A percentile compares a stretch with the other conserved stretches of the same genome.
Evolutionary conservation across 164 flowering plant species (phyloP).

Genomic region (Malania oleifera): DNA sequence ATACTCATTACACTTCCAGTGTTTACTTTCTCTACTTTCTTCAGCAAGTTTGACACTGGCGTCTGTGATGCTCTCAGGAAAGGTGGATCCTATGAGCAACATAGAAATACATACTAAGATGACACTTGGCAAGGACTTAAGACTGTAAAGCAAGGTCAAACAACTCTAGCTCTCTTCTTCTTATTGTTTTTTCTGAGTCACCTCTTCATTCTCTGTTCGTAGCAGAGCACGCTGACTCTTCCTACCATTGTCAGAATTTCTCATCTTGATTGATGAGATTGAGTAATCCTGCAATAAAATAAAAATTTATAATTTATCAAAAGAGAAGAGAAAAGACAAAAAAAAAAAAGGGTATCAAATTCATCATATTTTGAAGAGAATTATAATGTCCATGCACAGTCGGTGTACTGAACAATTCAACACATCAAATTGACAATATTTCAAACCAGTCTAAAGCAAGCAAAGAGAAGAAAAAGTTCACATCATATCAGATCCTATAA

Average conservation of each 20-base stretch:
- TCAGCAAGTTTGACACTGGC: slow-evolving; percentile 60
- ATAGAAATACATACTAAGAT: slow-evolving; percentile 2
- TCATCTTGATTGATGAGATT: slow-evolving; percentile 55
- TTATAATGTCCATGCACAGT: not conserved
- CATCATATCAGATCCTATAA: too few species aligned
- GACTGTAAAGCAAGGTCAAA: not conserved
- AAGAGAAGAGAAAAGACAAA: too few species aligned
- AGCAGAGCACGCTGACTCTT: slow-evolving; percentile 28
- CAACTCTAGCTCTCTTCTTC: too few species aligned
- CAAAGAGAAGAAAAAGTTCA: too few species aligned
- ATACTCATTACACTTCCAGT: slow-evolving; percentile 39
- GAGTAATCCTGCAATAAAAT: slow-evolving; percentile 52
- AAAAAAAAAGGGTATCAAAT: too few species aligned
- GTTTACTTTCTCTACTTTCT: slow-evolving; percentile 52
- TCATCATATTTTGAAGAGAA: not conserved
- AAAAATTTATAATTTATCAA: too few species aligned
- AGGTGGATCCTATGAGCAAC: slow-evolving; percentile 43
- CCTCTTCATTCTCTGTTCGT: slow-evolving; percentile 36
- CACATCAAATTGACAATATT: not conserved
- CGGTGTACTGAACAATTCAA: not conserved
- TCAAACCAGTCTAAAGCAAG: not conserved
- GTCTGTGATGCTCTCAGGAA: slow-evolving; percentile 37
- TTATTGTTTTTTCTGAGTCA: slow-evolving; percentile 11
- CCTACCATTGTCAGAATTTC: slow-evolving; percentile 36
- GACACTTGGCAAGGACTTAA: not conserved